Evolutionary conservation across 2,329 filamentous ascomycete species (phyloP).

Genomic region (Neurospora sp.): DNA sequence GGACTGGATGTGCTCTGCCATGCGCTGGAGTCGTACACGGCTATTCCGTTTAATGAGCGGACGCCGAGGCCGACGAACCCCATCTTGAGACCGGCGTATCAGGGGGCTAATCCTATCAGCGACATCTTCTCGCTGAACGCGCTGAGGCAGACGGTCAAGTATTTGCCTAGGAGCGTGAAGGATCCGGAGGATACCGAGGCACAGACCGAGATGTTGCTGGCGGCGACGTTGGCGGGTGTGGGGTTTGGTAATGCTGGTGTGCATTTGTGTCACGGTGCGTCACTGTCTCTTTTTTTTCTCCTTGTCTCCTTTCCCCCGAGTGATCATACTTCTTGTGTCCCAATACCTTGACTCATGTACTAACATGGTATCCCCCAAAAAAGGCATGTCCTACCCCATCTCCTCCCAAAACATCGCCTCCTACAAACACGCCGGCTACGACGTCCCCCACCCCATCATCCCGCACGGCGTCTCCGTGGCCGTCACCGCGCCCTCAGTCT

Average conservation of each 20-base stretch:
- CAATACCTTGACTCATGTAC: not conserved
- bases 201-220: slow-evolving; percentile 90
- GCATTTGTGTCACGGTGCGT: slow-evolving; percentile 58
- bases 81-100: slow-evolving; percentile 84
- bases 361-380: slow-evolving; percentile 18
- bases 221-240: slow-evolving; percentile 86
- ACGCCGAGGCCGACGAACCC: slow-evolving; percentile 79
- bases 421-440: slow-evolving; percentile 84
- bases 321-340: not conserved
- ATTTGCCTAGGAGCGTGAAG: slow-evolving; percentile 76
- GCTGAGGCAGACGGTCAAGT: slow-evolving; percentile 75
- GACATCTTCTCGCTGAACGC: slow-evolving; percentile 93
- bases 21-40: slow-evolving; percentile 92
- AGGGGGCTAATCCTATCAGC: slow-evolving; percentile 94
- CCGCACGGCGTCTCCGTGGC: slow-evolving; percentile 94
- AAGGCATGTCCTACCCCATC: slow-evolving; percentile 92
- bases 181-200: slow-evolving; percentile 90
- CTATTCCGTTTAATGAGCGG: slow-evolving; percentile 86
- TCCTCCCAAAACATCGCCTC: slow-evolving; percentile 79
- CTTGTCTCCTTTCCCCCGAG: not conserved
- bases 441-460: slow-evolving; percentile 68
- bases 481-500: slow-evolving; percentile 86
- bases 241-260: slow-evolving; percentile 97
- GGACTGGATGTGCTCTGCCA: slow-evolving; percentile 95
- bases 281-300: not conserved